Evolutionary conservation across 352 stramenopile genomes (phyloP).

Genomic region (Albugo laibachii): DNA sequence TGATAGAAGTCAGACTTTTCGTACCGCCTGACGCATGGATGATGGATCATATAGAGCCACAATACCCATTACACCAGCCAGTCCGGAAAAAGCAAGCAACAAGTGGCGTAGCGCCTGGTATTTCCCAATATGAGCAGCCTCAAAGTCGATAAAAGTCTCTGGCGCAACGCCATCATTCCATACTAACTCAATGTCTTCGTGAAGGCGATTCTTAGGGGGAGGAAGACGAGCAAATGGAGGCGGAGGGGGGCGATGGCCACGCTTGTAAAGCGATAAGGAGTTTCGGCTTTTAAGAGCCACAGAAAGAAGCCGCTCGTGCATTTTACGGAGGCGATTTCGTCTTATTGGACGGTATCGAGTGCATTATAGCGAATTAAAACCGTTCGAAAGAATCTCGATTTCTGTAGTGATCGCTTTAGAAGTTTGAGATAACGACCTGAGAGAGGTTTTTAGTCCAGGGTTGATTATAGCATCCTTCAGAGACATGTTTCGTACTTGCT

Average conservation of each 20-base stretch:
- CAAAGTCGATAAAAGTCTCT: conserved; percentile 78
- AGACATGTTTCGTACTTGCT: too few species aligned
- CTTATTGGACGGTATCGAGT: too few species aligned
- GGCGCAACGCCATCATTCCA: conserved; percentile 75
- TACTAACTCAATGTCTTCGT: conserved; percentile 65
- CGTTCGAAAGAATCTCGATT: too few species aligned
- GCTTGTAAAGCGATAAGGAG: background rate
- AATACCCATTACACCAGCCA: conserved; percentile 56
- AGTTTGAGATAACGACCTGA: too few species aligned
- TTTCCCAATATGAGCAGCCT: conserved; percentile 69
- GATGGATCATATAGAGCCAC: conserved; percentile 68
- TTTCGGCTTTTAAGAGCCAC: background rate
- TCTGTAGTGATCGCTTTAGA: too few species aligned
- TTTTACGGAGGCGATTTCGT: too few species aligned
- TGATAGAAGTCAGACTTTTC: conserved; percentile 2
- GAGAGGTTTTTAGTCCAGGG: too few species aligned
- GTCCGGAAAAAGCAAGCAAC: conserved; percentile 22
- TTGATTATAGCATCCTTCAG: too few species aligned
- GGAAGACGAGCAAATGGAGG: conserved; percentile 65
- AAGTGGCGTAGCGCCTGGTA: conserved; percentile 49
- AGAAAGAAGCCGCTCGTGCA: too few species aligned
- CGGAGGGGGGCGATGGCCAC: conserved; percentile 34
- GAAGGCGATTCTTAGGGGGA: conserved; percentile 30
- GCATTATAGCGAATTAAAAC: too few species aligned
- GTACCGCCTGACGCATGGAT: conserved; percentile 55